Evolutionary conservation across 2,329 filamentous ascomycete genomes (phyloP), one percentile per base, ranked within the genome.

Genomic region (Arachnomyces sp.): DNA sequence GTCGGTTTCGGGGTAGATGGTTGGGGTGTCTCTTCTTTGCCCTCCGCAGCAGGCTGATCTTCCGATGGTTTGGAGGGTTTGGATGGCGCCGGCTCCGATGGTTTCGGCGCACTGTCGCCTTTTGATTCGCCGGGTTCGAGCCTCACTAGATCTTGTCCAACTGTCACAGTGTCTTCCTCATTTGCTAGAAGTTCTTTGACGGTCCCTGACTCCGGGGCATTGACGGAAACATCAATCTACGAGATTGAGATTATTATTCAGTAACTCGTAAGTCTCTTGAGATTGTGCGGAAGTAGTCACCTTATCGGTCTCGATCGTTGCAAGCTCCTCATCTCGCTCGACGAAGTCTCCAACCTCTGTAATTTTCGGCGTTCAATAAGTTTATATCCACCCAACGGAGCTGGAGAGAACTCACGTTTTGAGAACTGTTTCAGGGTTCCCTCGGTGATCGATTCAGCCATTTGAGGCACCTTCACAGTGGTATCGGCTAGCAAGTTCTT

Each of bases 301-400:
- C 81, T 98, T 98, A 76, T 98, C 92, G 11, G 92, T 98, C 69
- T 98, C 92, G 58, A 98, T 98, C 36, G 90, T 95, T 25, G 92
- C 92, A 63, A 98, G 90, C 65, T 98, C 92, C 68, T 96, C 92
- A 59, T 98, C 92, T 56, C 82, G 82, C 70, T 94, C 88, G 38
- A 98, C 89, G 55, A 80, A 89, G 63, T 98, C 92, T 57, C 92
- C 92, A 54, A 95, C 72, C 68, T 90, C 74, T 78, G 49, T 43
- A 41, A 20, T 3, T 32, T 34, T 14, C 13, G 36, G 31, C 31
- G 20, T 18, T 35, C 14, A 20, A 39, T 11, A 39, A 25, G 9
- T n/a, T n/a, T 36, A 32, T 7, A 32, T 12, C 7, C n/a, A 32
- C 4, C 25, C 3, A 15, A 13, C 8, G 2, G 11, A 17, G 20